Evolutionary conservation across 2,329 filamentous ascomycete genomes (phyloP).

Genomic region (Paracorniculantispora psalliotae): DNA sequence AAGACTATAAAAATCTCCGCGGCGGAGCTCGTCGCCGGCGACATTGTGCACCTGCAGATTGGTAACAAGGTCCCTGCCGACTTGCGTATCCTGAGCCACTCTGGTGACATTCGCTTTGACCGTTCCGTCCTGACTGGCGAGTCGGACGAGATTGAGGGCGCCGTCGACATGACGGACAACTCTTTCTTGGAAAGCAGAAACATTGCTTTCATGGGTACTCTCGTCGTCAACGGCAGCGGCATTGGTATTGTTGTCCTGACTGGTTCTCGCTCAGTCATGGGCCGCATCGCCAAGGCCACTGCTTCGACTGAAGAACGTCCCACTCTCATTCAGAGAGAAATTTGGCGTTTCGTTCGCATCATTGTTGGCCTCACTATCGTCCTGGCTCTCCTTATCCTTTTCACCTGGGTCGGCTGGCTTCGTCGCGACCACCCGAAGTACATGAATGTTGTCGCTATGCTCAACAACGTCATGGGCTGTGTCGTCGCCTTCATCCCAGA

Average conservation of each 20-base stretch:
- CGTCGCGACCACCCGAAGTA: slow-evolving; percentile 30
- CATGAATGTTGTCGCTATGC: slow-evolving; percentile 39
- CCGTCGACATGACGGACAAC: slow-evolving; percentile 33
- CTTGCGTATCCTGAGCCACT: slow-evolving; percentile 36
- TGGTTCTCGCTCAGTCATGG: slow-evolving; percentile 36
- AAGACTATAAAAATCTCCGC: slow-evolving; percentile 35
- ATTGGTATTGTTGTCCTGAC: slow-evolving; percentile 37
- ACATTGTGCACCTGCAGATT: slow-evolving; percentile 40
- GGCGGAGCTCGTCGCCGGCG: slow-evolving; percentile 40
- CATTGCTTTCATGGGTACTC: slow-evolving; percentile 39
- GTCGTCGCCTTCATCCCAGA: slow-evolving; percentile 37
- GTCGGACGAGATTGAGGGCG: slow-evolving; percentile 36
- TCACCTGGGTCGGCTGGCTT: slow-evolving; percentile 42
- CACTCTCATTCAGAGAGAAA: slow-evolving; percentile 38
- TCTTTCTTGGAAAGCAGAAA: slow-evolving; percentile 40
- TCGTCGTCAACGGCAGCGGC: slow-evolving; percentile 37
- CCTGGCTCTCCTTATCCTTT: slow-evolving; percentile 35
- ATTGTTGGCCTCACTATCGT: slow-evolving; percentile 35
- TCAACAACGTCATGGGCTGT: slow-evolving; percentile 42
- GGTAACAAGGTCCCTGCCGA: slow-evolving; percentile 47
- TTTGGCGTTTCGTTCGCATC: slow-evolving; percentile 39
- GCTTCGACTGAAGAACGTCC: slow-evolving; percentile 32
- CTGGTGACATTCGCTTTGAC: slow-evolving; percentile 39
- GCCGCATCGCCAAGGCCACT: slow-evolving; percentile 34
- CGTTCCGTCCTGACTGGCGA: slow-evolving; percentile 38